Evolutionary conservation across 768 basidiomycete genomes (phyloP), one percentile per base, ranked within the genome.

Genomic region (Phallus indusiatus): DNA sequence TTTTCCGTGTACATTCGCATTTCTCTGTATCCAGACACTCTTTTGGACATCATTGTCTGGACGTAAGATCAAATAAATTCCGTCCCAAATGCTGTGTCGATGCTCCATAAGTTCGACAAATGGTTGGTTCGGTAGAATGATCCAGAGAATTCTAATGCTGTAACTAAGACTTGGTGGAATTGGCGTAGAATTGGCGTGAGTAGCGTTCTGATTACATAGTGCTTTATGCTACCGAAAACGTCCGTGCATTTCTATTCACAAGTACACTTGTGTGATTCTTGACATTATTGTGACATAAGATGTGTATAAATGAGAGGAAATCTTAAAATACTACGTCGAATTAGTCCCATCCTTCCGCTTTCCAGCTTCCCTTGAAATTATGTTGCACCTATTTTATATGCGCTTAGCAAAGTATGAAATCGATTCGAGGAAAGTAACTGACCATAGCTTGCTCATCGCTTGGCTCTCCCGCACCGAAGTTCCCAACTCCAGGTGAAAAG

Each of bases 401-500:
- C n/a, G n/a, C n/a, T n/a, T n/a, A n/a, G n/a, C 4, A 51, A 12
- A 9, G 20, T 16, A 2, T 16, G 11, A 51, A 16, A 34, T 14
- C 50, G 4, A 5, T 14, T 14, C 4, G 51, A 52, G 67, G 67
- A 10, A 20, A 17, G 46, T 68, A 68, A 52, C 64, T 53, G 0
- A 69, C 70, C 63, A 70, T 65, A 11, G 70, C 71, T 17, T 67
- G 66, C 17, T 49, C 55, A 53, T 67, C 54, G 5, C 48, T 24
- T 8, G 36, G 54, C 10, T 37, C 59, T 36, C 62, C 59, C 0
- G 69, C 61, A 7, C 68, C 68, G 55, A 71, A 68, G 22, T 65
- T 62, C 35, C 67, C 68, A n/a, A 71, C 67, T 2, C 68, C 69
- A 2, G 71, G 71, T 24, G 65, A 64, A 64, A 72, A 71, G 1